phyloP scores from a whole-genome alignment of 2,329 filamentous ascomycete species.

The Alternaria conjuncta region DNA sequence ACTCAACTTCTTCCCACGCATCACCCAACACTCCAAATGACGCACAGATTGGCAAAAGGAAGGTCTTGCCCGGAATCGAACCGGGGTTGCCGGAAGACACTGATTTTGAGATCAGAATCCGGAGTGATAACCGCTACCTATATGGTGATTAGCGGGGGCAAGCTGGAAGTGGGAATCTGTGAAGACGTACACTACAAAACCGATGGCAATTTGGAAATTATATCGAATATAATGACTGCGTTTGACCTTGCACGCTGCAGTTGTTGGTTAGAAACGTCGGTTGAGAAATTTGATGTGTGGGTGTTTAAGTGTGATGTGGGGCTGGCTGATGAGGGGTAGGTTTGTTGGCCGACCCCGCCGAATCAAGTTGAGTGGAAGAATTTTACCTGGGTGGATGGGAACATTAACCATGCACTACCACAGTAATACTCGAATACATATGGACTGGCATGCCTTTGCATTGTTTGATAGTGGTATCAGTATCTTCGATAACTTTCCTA shows the following conservation, averaged over 20 bases:
- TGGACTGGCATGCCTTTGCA: rapidly evolving
- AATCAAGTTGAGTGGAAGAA: background rate
- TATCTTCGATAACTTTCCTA: background rate
- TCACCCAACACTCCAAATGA: background rate
- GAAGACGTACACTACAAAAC: conserved; percentile 25
- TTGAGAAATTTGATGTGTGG: background rate
- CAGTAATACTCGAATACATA: background rate
- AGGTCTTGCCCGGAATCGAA: conserved; percentile 34
- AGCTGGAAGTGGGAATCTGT: background rate
- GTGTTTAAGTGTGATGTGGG: background rate
- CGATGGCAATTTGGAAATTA: background rate
- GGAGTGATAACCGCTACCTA: conserved; percentile 37
- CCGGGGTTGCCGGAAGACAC: conserved; percentile 35
- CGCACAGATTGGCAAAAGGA: background rate
- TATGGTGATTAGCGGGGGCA: conserved; percentile 14
- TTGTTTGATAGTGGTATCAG: background rate
- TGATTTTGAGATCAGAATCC: conserved; percentile 31
- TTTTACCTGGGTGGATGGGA: background rate
- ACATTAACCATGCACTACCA: background rate
- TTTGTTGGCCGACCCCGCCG: background rate
- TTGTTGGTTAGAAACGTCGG: too few species aligned
- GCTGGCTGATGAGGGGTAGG: background rate
- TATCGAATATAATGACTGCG: rapidly evolving
- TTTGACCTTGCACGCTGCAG: too few species aligned
- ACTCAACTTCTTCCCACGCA: background rate